A percentile compares a stretch with the other conserved stretches of the same genome.
These are phyloP conservation scores for Trichoderma cornu-damae DNA, from an alignment of 2,329 filamentous ascomycete genomes.

Conservation along the genomic window DNA sequence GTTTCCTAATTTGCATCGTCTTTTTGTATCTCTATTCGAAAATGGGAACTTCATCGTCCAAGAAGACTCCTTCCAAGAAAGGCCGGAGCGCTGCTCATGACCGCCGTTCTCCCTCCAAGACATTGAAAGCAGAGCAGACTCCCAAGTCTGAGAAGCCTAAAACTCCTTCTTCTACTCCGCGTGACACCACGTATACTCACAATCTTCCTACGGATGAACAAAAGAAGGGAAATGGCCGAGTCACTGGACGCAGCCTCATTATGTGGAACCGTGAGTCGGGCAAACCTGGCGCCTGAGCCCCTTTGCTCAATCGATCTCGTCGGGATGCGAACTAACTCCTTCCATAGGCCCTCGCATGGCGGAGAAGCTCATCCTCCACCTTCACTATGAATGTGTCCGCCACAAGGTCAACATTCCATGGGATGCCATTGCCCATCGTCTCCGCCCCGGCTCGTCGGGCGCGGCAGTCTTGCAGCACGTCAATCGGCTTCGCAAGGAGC, in stretches of 20 bases:
- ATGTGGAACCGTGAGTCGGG: conserved; percentile 41
- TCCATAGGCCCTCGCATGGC: conserved; percentile 41
- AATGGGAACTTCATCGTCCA: conserved; percentile 20
- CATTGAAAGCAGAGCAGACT: conserved; percentile 12
- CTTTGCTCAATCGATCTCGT: neutral
- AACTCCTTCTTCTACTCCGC: conserved; percentile 9
- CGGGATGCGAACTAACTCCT: neutral
- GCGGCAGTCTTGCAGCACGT: conserved; percentile 37
- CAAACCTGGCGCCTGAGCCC: neutral
- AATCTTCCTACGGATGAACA: conserved; percentile 26
- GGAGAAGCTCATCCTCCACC: conserved; percentile 40
- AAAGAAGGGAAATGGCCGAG: conserved; percentile 28
- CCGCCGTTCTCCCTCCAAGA: conserved; percentile 17
- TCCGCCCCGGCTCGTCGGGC: conserved; percentile 39
- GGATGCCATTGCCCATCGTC: conserved; percentile 37
- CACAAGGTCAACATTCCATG: conserved; percentile 35
- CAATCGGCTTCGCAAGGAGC: conserved; percentile 31
- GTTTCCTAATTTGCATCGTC: neutral
- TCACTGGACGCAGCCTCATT: conserved; percentile 36
- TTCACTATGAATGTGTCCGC: conserved; percentile 37
- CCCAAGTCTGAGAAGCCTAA: neutral
- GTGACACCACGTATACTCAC: conserved; percentile 25
- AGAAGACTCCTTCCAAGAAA: conserved; percentile 24
- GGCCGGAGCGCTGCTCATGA: conserved; percentile 18
- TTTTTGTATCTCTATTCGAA: neutral